A percentile compares a stretch with the other conserved stretches of the same genome.
Conservation (phyloP, 345 rosid genomes). For the Eucalyptus camaldulensis region DNA sequence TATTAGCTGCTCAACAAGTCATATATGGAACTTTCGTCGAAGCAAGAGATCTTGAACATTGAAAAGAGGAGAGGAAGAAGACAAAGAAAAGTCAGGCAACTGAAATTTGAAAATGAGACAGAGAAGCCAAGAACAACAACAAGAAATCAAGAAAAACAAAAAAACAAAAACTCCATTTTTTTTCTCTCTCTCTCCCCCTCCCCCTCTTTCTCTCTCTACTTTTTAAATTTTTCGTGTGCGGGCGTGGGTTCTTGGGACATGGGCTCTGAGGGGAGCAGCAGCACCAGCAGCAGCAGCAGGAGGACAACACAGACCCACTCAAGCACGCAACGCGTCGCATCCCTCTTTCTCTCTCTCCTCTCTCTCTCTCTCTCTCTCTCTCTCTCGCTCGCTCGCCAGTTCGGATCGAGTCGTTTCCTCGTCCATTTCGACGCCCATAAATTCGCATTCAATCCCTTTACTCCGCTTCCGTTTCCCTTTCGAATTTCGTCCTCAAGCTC, state of each 20-base stretch:
- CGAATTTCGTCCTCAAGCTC: not conserved
- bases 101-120: not conserved
- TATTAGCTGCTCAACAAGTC: not conserved
- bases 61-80: not conserved
- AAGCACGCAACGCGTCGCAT: constrained; percentile 17
- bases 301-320: constrained; percentile 20
- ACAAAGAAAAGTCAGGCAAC: not conserved
- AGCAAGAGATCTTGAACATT: not conserved
- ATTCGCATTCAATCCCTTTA: not conserved
- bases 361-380: not conserved
- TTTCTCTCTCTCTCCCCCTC: no score
- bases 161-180: not conserved
- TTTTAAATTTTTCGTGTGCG: not conserved
- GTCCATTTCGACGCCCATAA: not conserved
- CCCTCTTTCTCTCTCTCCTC: not conserved
- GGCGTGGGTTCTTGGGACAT: constrained; percentile 10
- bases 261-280: not conserved
- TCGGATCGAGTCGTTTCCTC: not conserved
- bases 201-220: not conserved
- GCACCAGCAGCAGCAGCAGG: not conserved
- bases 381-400: not conserved
- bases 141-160: not conserved
- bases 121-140: not conserved
- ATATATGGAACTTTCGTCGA: not conserved
- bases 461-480: not conserved